Conservation (phyloP, 116 monocot genomes). For the Phalaenopsis hybrid region DNA sequence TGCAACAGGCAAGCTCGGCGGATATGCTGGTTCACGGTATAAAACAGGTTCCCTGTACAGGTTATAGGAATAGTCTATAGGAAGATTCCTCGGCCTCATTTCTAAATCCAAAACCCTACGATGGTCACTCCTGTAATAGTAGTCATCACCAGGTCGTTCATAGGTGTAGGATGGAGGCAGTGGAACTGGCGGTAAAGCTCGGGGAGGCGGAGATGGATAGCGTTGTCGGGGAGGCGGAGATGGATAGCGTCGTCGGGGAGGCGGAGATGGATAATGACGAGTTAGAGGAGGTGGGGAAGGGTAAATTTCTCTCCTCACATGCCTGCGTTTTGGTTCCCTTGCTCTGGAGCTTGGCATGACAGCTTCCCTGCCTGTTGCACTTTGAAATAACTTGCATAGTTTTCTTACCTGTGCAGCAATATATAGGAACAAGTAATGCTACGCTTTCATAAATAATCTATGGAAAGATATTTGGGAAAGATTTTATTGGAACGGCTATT, state of each 20-base stretch:
- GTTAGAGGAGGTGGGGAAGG: no score
- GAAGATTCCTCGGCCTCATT: background rate
- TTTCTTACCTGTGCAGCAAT: constrained; percentile 23
- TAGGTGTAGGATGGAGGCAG: constrained; percentile 2
- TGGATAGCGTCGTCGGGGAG: background rate
- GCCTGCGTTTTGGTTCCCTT: background rate
- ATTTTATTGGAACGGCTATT: no score
- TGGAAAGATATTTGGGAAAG: no score
- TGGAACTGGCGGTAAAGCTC: background rate
- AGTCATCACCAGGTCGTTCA: constrained; percentile 6
- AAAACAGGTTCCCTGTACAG: constrained; percentile 17
- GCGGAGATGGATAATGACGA: background rate
- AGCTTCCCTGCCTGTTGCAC: background rate
- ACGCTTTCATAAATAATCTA: background rate
- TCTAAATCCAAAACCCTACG: constrained; percentile 3
- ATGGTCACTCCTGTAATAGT: constrained; percentile 12
- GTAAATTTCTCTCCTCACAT: constrained; percentile 8
- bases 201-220: constrained; percentile 6
- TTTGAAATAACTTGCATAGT: constrained; percentile 28
- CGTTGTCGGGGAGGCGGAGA: background rate
- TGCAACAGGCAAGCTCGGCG: background rate
- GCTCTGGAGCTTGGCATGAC: background rate
- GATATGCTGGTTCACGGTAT: constrained; percentile 7
- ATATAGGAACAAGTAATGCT: background rate
- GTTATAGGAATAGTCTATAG: constrained; percentile 7